phyloP scores from a whole-genome alignment of 2,329 filamentous ascomycete genomes.

The Ophiostoma tasmaniense region DNA sequence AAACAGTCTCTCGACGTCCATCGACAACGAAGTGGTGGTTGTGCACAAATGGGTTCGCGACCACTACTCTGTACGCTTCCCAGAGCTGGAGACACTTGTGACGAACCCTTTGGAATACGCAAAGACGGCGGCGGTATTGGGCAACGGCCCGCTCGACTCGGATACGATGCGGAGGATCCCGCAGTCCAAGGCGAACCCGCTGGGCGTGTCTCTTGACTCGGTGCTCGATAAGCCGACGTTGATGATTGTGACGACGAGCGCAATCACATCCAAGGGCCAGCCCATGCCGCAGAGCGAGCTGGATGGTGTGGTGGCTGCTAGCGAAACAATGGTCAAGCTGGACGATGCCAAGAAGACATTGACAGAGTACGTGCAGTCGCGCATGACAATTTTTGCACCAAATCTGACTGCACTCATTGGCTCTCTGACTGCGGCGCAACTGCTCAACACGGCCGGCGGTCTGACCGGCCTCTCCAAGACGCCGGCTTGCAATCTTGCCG shows the following conservation, averaged over 20 bases:
- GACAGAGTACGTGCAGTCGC: conserved; percentile 90
- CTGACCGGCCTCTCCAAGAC: conserved; percentile 83
- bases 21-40: conserved; percentile 83
- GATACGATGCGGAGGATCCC: conserved; percentile 74
- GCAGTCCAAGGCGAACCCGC: conserved; percentile 66
- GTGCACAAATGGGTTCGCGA: conserved; percentile 96
- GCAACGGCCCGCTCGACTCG: conserved; percentile 79
- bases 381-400: conserved; percentile 92
- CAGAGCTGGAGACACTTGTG: conserved; percentile 82
- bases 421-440: conserved; percentile 84
- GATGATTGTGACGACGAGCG: conserved; percentile 94
- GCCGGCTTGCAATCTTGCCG: conserved; percentile 84
- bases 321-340: conserved; percentile 79
- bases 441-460: conserved; percentile 91
- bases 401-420: conserved; percentile 88
- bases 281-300: conserved; percentile 70
- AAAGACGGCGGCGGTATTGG: conserved; percentile 85
- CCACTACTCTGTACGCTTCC: conserved; percentile 89
- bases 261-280: conserved; percentile 76
- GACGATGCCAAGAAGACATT: conserved; percentile 80
- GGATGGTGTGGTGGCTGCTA: conserved; percentile 64
- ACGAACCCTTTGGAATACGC: conserved; percentile 91
- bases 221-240: conserved; percentile 82
- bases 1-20: conserved; percentile 81
- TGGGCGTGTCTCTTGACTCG: conserved; percentile 65